Conservation (phyloP, 2,329 filamentous ascomycete genomes). For the Neofusicoccum ribis region DNA sequence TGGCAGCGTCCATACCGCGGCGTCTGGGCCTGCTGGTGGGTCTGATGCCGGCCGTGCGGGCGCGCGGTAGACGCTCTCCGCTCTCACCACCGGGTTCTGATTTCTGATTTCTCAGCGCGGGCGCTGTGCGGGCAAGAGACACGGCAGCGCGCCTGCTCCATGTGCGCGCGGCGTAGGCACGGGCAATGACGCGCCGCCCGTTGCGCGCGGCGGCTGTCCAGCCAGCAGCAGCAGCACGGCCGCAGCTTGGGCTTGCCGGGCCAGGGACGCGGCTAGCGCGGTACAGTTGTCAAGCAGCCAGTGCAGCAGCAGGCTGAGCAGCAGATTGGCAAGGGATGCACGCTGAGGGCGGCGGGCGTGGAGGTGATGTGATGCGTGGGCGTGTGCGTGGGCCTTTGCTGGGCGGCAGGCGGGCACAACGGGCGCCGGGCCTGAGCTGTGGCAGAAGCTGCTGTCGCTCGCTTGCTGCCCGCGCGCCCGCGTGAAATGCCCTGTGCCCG, state of each 20-base stretch:
- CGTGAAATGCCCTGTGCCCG: neutral
- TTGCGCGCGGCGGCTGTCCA: neutral
- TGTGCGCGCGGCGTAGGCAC: neutral
- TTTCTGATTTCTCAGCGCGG: constrained; percentile 1
- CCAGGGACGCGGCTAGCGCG: neutral
- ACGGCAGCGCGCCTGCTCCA: neutral
- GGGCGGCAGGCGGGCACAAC: neutral
- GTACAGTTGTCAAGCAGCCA: neutral
- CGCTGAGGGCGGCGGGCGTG: neutral
- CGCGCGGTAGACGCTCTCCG: constrained; percentile 10
- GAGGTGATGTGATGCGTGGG: neutral
- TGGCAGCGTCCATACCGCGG: neutral
- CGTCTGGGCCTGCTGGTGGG: neutral
- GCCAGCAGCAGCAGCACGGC: neutral
- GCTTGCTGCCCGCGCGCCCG: neutral
- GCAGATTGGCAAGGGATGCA: constrained; percentile 5
- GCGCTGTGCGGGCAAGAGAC: neutral
- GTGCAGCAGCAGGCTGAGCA: neutral
- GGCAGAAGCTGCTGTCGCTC: neutral
- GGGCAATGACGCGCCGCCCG: neutral
- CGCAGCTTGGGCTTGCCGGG: too few relatives aligned
- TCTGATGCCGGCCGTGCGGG: constrained; percentile 2
- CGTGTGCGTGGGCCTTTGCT: neutral
- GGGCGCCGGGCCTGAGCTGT: too few relatives aligned
- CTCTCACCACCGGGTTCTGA: neutral